Evolutionary conservation across 257 asterid genomes (phyloP), one percentile per base, ranked within the genome.

Genomic region (Orobanche coerulescens): DNA sequence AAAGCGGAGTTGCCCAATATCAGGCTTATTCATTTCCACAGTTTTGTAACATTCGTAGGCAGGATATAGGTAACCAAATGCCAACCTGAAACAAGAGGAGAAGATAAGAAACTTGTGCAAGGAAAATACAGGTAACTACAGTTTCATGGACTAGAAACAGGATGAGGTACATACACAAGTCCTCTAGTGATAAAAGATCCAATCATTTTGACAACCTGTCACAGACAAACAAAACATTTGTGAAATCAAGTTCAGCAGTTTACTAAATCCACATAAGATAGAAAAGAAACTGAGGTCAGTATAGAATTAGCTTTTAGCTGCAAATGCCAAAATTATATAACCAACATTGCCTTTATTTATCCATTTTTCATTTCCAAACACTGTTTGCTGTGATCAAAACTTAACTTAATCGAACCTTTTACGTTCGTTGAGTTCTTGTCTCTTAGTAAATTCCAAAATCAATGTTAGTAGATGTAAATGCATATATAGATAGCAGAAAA

Each of bases 21-120:
- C 90, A 13, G 95, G 94, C 70, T 81, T 91, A 78, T 91, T 91
- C 80, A 78, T 50, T 70, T 91, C 96, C 73, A 91, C 87, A 1
- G 92, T 72, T 78, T 92, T 92, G 69, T 65, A 88, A 81, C 98
- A 88, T 64, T 81, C 93, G 43, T 88, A 92, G 3, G 95, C 96
- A 28, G 98, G 96, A 73, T 86, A 88, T 36, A 82, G 95, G 76
- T 92, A 92, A 43, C 96, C 98, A 68, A 92, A 76, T 6, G 79
- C 49, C 78, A 88, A 69, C 72, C 98, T 92, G 88, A 62, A 73
- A 57, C 37, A 60, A 61, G 37, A 26, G 42, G 22, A 49, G 51
- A 49, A 14, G 12, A 18, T 51, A 19, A 42, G 58, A 66, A 73
- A 47, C 58, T 61, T 49, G 20, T 12, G 67, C 64, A 24, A 37